Percentiles rank a stretch among this genome's conserved stretches.
phyloP scores from a whole-genome alignment of 2,329 filamentous ascomycete species.

The Macrophomina pseudophaseolina region DNA sequence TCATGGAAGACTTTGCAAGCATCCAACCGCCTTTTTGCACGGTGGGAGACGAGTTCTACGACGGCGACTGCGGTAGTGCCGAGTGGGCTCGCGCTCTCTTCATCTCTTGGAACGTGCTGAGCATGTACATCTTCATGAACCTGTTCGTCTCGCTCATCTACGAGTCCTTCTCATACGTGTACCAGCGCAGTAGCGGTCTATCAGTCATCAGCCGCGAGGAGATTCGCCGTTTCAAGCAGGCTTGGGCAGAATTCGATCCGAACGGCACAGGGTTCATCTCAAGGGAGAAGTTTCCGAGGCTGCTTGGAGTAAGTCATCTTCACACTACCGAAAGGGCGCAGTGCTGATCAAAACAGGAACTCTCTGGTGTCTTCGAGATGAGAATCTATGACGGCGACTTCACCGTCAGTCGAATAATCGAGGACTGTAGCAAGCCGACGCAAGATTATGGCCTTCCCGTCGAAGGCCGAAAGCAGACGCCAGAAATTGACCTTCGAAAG shows the following conservation, averaged over 20 bases:
- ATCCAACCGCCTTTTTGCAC: constrained; percentile 84
- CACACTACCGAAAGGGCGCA: constrained; percentile 26
- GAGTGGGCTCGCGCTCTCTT: constrained; percentile 89
- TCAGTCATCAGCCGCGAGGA: constrained; percentile 90
- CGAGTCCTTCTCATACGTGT: constrained; percentile 99
- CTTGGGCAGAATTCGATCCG: constrained; percentile 95
- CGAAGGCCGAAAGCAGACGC: constrained; percentile 44
- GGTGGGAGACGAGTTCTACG: constrained; percentile 71
- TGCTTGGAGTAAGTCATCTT: constrained; percentile 70
- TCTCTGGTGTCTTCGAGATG: constrained; percentile 97
- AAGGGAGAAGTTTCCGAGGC: constrained; percentile 84
- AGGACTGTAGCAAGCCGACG: constrained; percentile 72
- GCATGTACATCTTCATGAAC: constrained; percentile 99
- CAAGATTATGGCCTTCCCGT: constrained; percentile 56
- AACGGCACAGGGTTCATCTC: constrained; percentile 88
- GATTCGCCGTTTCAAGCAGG: constrained; percentile 95
- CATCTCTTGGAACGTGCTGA: constrained; percentile 97
- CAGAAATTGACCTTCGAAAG: constrained; percentile 71
- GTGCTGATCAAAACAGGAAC: constrained; percentile 58
- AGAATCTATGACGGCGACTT: constrained; percentile 92
- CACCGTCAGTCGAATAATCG: constrained; percentile 83
- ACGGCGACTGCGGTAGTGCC: constrained; percentile 90
- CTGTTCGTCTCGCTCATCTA: constrained; percentile 98
- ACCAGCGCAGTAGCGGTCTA: constrained; percentile 92
- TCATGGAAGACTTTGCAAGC: constrained; percentile 94